Evolutionary conservation across 2,329 filamentous ascomycete genomes (phyloP), one percentile per base, ranked within the genome.

Genomic region (Endoconidiophora laricicola): DNA sequence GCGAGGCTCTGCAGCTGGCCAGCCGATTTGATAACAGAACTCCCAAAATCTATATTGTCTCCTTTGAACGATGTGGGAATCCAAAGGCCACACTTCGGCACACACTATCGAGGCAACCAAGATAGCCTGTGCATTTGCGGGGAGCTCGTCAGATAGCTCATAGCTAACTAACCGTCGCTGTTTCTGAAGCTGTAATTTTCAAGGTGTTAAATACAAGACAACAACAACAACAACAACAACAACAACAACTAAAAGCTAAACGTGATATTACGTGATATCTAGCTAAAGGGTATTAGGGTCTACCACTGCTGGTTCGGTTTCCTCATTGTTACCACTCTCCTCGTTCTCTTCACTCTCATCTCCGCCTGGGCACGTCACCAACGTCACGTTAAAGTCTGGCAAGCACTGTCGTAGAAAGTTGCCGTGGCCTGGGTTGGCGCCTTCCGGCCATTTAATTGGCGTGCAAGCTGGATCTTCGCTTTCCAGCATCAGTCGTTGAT

Each of bases 371-470:
- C 50, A 52, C 12, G 44, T 9, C 12, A 24, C 33, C 45, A 52
- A 48, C 12, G 24, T 42, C 24, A 50, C 47, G 16, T 33, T 37
- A n/a, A 49, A 46, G 16, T 46, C 23, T 18, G 51, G 47, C 29
- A 43, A 46, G 16, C 43, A 53, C 10, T 24, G 26, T 12, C 46
- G 42, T 6, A 53, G 36, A 43, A 63, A 62, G 58, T 68, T 63
- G 52, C 60, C 63, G 0, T 64, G 64, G 0, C 58, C 62, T 1
- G 63, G 63, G 6, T 61, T 61, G 5, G 58, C 56, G 3, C 66
- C 66, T 2, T 58, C 53, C 0, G 54, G 43, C 65, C 65, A 69
- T 6, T 60, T 56, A 37, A 68, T 68, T 3, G 55, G 47, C 1
- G 60, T 60, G 58, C 66, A 68, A 2, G 52, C 55, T 4, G 50